Evolutionary conservation across 345 rosid species (phyloP).

Genomic region (Raphanus sativus): DNA sequence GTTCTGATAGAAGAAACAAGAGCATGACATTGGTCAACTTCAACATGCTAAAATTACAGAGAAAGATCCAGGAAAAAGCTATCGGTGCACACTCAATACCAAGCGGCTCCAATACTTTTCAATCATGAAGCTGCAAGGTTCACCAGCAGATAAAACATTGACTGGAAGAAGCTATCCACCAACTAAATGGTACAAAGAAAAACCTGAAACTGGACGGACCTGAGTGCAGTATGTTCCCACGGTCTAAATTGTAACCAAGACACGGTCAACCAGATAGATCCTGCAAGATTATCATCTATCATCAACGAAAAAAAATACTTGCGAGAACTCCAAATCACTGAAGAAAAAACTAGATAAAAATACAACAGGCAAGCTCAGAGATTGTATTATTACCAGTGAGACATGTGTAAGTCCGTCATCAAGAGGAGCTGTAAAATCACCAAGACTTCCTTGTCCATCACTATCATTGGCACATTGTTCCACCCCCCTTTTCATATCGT

Average conservation of each 20-base stretch:
- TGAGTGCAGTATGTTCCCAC: constrained; percentile 91
- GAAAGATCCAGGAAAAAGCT: neutral
- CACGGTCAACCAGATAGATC: constrained; percentile 88
- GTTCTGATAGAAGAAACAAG: neutral
- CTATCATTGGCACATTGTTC: constrained; percentile 43
- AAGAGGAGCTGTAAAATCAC: constrained; percentile 91
- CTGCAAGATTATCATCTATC: constrained; percentile 40
- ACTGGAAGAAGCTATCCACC: constrained; percentile 95
- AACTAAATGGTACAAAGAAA: constrained; percentile 46
- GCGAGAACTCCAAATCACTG: neutral
- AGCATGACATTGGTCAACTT: neutral
- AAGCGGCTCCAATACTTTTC: neutral
- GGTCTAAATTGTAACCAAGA: constrained; percentile 76
- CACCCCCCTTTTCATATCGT: constrained; percentile 56
- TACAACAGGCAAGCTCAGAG: neutral
- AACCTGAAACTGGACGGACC: constrained; percentile 39
- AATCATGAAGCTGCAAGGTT: neutral
- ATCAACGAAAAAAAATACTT: neutral
- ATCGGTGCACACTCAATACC: neutral
- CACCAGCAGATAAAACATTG: constrained; percentile 86
- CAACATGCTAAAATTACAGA: neutral
- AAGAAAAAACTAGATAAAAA: neutral
- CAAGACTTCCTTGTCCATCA: constrained; percentile 56
- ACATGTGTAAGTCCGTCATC: constrained; percentile 91
- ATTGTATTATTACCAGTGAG: constrained; percentile 55